Evolutionary conservation across 2,329 filamentous ascomycete genomes (phyloP).

Genomic region (Podosphaera fusca): DNA sequence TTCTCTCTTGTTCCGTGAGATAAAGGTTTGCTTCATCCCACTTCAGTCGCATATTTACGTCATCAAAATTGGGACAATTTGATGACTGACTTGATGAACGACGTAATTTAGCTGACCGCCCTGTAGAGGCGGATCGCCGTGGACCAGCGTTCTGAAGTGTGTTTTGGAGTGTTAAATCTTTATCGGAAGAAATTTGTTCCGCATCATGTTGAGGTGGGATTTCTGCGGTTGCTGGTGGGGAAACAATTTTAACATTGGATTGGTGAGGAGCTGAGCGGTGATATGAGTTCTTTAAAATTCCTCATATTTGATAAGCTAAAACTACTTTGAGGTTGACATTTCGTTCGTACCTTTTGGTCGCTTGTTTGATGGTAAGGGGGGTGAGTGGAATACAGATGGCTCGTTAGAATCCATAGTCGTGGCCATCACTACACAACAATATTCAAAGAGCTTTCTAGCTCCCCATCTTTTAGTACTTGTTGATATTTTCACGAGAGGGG

Average conservation of each 20-base stretch:
- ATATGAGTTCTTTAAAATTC: slow-evolving; percentile 82
- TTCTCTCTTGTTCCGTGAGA: slow-evolving; percentile 86
- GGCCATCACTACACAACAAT: neutral
- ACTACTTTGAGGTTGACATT: neutral
- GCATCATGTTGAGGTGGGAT: slow-evolving; percentile 14
- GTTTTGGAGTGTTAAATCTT: slow-evolving; percentile 83
- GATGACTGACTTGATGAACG: slow-evolving; percentile 19
- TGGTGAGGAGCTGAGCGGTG: slow-evolving; percentile 30
- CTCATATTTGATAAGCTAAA: slow-evolving; percentile 22
- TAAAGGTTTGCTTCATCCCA: slow-evolving; percentile 99
- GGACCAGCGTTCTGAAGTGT: slow-evolving; percentile 85
- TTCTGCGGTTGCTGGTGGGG: slow-evolving; percentile 15
- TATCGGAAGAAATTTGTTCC: slow-evolving; percentile 31
- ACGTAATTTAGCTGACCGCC: slow-evolving; percentile 25
- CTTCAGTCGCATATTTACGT: slow-evolving; percentile 53
- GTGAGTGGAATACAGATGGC: neutral
- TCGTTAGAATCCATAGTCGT: neutral
- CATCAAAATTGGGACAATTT: slow-evolving; percentile 15
- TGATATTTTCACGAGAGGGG: neutral
- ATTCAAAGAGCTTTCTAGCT: neutral
- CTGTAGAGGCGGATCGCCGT: slow-evolving; percentile 62
- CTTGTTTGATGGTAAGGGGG: neutral
- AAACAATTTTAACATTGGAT: slow-evolving; percentile 21
- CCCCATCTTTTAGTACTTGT: neutral
- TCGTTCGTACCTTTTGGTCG: neutral